A percentile compares a stretch with the other conserved stretches of the same genome.
Conservation (phyloP, 352 stramenopile species). For the Globisporangium ultimum region DNA sequence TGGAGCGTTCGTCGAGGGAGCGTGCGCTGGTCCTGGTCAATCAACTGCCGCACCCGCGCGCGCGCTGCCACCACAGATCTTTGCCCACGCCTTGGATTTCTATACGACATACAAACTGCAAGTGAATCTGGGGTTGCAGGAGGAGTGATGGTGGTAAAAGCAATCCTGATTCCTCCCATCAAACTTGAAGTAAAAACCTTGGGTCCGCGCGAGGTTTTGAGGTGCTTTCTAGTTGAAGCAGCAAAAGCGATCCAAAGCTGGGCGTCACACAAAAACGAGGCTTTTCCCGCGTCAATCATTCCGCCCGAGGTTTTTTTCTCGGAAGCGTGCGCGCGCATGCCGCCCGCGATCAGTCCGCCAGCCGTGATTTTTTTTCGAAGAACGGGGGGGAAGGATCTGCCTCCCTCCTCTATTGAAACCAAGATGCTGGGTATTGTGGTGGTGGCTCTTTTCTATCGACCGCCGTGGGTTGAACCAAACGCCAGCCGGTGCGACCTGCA, state of each 20-base stretch:
- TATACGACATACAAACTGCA: conserved; percentile 26
- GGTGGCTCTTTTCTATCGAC: not conserved
- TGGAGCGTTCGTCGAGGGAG: no score
- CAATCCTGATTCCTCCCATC: conserved; percentile 10
- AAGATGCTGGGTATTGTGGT: not conserved
- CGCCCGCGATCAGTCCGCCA: not conserved
- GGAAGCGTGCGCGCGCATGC: not conserved
- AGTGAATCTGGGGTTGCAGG: conserved; percentile 7
- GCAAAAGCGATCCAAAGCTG: not conserved
- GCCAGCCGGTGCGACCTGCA: not conserved
- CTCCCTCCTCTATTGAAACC: not conserved
- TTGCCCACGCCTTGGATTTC: not conserved
- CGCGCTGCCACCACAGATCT: conserved; percentile 14
- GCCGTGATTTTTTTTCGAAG: not conserved
- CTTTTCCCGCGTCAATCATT: conserved; percentile 3
- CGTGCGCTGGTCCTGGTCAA: conserved; percentile 11
- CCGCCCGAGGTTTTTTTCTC: conserved; percentile 2
- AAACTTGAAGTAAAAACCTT: conserved; percentile 10
- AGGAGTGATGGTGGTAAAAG: not conserved
- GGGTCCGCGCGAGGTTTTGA: conserved; percentile 1
- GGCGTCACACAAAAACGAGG: not conserved
- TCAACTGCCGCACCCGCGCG: conserved; percentile 15
- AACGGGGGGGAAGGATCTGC: not conserved
- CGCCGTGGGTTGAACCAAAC: not conserved
- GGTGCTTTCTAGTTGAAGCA: conserved; percentile 11